Percentiles rank a stretch among this genome's conserved stretches.
phyloP scores from a whole-genome alignment of 345 rosid species.

The Aquilaria malaccensis region DNA sequence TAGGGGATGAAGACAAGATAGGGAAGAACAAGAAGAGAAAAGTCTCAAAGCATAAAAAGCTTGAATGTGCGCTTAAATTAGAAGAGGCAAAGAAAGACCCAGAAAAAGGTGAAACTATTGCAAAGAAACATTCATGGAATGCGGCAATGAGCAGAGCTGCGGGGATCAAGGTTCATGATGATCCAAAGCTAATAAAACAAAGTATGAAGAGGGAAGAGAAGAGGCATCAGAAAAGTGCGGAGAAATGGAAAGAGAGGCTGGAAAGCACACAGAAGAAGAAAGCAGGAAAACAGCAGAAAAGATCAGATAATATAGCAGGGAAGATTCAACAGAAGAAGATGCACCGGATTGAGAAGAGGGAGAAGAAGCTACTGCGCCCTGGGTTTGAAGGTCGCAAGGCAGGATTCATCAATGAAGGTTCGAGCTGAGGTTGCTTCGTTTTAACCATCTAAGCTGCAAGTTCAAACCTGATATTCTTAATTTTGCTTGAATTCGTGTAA shows the following conservation, averaged over 20 bases:
- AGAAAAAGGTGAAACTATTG: conserved; percentile 51
- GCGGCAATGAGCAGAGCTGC: conserved; percentile 77
- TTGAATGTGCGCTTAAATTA: conserved; percentile 56
- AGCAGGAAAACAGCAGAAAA: conserved; percentile 65
- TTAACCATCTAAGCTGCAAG: not conserved
- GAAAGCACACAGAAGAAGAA: conserved; percentile 54
- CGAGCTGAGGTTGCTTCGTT: conserved; percentile 3
- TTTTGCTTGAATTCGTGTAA: too few species aligned
- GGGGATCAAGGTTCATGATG: conserved; percentile 77
- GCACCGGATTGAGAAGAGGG: conserved; percentile 72
- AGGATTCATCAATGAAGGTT: conserved; percentile 33
- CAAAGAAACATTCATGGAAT: conserved; percentile 64
- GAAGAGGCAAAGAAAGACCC: conserved; percentile 73
- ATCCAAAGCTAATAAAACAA: conserved; percentile 67
- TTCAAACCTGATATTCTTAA: too few species aligned
- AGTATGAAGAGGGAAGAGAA: conserved; percentile 71
- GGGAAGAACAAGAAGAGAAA: conserved; percentile 55
- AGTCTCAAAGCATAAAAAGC: conserved; percentile 56
- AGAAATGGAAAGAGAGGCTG: conserved; percentile 83
- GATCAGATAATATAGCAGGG: conserved; percentile 62
- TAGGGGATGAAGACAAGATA: conserved; percentile 48
- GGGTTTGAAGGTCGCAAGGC: conserved; percentile 87
- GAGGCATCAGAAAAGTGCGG: conserved; percentile 60
- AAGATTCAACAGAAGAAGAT: conserved; percentile 66
- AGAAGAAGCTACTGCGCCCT: conserved; percentile 81